Base-by-base conservation (phyloP, 2,329 filamentous ascomycete species). In the Neocatenulostroma microsporum region DNA sequence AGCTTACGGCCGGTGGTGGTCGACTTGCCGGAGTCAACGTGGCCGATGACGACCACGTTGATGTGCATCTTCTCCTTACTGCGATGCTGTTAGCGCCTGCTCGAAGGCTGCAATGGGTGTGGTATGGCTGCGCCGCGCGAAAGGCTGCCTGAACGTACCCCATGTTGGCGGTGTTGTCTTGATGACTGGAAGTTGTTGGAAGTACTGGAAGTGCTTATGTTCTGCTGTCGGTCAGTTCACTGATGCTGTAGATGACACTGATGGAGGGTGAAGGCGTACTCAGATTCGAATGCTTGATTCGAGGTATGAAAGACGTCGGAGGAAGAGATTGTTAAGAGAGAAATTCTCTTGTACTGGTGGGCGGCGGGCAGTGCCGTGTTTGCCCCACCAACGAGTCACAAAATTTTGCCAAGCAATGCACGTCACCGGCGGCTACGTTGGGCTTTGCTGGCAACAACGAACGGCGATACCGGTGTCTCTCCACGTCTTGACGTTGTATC, bases 1-100 rank as follows among this genome's bases (percentile, higher is more conserved):
- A 51, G 54, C 80, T 83, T 80, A 86, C 67, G 68, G 51, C 84
- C 80, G 59, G 81, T 84, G 70, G 88, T 95, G 70, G 88, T 95
- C 60, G 88, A 94, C 82, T 95, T 95, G 76, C 88, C 89, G 71
- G 87, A 94, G 75, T 94, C 87, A 85, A 94, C 88, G 82, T 94
- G 89, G 78, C 88, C 87, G 79, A 94, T 94, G 71, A 94, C 87
- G 74, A 94, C 87, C 72, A 94, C 83, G 84, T 72, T 72, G 73
- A 96, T 86, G 72, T 96, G 89, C 72, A 69, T 73, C 83, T 94
- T 94, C 54, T 89, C 84, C 63, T 94, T 96, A 84, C 88, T 89
- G 64, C 58, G 52, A 30, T 7, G 18, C 28, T 34, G 57, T 67
- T 52, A 66, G 62, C 45, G 41, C 35, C 37, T 48, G 46, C 31